Conservation (phyloP, 2,329 filamentous ascomycete species). For the Ophiosphaerella korrae region DNA sequence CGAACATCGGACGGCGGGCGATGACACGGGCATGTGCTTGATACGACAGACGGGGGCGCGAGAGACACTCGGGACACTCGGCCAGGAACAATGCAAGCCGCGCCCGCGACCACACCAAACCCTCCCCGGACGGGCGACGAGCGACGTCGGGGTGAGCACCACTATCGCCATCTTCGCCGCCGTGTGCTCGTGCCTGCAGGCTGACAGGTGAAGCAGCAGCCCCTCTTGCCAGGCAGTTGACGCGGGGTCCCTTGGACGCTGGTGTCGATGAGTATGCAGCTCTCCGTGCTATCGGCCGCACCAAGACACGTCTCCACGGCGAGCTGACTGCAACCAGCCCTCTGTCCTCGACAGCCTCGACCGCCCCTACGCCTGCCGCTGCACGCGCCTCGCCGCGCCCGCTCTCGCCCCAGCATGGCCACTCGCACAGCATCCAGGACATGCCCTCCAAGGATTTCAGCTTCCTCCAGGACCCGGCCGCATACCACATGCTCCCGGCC, state of each 20-base stretch:
- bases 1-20: slow-evolving; percentile 1
- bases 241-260: slow-evolving; percentile 73
- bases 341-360: too few relatives aligned
- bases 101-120: slow-evolving; percentile 7
- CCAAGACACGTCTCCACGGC: too few relatives aligned
- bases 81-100: slow-evolving; percentile 13
- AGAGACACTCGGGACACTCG: too few relatives aligned
- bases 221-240: slow-evolving; percentile 68
- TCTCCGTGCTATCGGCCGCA: not conserved
- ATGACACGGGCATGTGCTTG: not conserved
- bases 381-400: slow-evolving; percentile 28
- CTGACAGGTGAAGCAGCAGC: slow-evolving; percentile 46
- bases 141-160: slow-evolving; percentile 31
- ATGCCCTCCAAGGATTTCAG: slow-evolving; percentile 72
- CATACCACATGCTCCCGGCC: slow-evolving; percentile 77
- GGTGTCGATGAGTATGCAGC: slow-evolving; percentile 70
- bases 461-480: slow-evolving; percentile 21
- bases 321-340: too few relatives aligned
- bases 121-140: slow-evolving; percentile 34
- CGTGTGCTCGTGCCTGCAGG: not conserved
- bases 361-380: slow-evolving; percentile 23
- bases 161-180: not conserved
- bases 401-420: slow-evolving; percentile 27
- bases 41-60: not conserved
- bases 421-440: slow-evolving; percentile 31